phyloP scores from a whole-genome alignment of 495 filamentous ascomycete species.

The Xylaria curta region DNA sequence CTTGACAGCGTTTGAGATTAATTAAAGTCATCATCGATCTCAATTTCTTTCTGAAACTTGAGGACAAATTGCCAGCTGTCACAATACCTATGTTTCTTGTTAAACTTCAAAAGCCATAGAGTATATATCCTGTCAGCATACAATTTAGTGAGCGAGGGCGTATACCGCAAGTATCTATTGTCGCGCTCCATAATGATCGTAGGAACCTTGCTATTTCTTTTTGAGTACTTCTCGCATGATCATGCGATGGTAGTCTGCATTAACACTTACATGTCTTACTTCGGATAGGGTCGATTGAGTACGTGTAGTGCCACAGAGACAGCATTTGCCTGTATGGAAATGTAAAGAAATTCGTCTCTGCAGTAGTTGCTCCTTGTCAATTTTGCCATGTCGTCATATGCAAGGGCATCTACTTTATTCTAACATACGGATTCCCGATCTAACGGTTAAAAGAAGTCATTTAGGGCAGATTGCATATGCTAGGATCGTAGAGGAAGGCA shows the following conservation, averaged over 20 bases:
- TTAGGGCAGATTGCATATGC: background rate
- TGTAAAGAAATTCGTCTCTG: background rate
- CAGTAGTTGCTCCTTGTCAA: background rate
- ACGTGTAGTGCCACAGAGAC: background rate
- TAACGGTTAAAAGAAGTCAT: background rate
- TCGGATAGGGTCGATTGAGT: background rate
- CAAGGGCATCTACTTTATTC: background rate
- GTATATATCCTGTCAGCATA: background rate
- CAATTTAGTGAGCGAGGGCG: background rate
- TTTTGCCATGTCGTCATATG: constrained; percentile 2
- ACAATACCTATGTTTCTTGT: background rate
- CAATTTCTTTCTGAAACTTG: background rate
- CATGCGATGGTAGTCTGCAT: background rate
- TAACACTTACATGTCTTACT: background rate
- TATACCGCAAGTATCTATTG: background rate
- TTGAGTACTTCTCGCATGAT: background rate
- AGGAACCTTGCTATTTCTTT: background rate
- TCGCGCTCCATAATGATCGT: background rate
- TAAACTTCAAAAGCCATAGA: background rate
- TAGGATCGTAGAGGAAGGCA: background rate
- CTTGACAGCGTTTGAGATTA: background rate
- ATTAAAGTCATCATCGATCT: background rate
- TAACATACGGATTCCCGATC: background rate
- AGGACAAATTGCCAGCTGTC: background rate
- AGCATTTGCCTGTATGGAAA: background rate